Evolutionary conservation across 2,329 filamentous ascomycete species (phyloP).

Genomic region (Aspergillus ruber): DNA sequence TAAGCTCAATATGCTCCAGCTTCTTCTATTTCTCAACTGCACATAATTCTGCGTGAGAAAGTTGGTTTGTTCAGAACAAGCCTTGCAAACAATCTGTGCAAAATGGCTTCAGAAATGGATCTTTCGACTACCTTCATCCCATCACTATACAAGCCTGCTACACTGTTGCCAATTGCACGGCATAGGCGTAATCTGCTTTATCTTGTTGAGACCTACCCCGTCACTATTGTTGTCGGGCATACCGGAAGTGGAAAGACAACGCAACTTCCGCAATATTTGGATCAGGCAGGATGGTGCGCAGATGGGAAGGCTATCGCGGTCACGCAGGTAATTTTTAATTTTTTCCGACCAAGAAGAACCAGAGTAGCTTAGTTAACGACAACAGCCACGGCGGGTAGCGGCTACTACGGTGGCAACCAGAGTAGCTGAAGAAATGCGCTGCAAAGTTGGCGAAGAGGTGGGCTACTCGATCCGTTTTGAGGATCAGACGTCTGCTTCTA

Average conservation of each 20-base stretch:
- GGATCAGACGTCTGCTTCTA: constrained; percentile 78
- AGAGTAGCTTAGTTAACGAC: constrained; percentile 4
- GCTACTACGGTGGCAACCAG: constrained; percentile 82
- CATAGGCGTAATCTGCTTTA: constrained; percentile 76
- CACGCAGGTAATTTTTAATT: constrained; percentile 67
- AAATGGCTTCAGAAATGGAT: constrained; percentile 40
- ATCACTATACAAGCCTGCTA: constrained; percentile 75
- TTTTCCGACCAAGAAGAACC: neutral
- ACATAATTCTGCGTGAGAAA: neutral
- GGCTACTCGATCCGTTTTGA: constrained; percentile 92
- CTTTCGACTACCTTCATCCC: constrained; percentile 57
- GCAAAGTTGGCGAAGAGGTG: constrained; percentile 80
- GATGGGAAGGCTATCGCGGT: constrained; percentile 78
- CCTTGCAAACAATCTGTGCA: constrained; percentile 2
- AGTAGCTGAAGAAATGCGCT: constrained; percentile 83
- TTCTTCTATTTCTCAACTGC: neutral
- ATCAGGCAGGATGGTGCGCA: constrained; percentile 80
- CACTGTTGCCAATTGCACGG: constrained; percentile 78
- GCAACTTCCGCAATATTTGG: constrained; percentile 86
- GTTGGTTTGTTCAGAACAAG: neutral
- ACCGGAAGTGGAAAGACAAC: constrained; percentile 95
- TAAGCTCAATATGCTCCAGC: neutral
- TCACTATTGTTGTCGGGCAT: constrained; percentile 86
- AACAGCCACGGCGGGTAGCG: constrained; percentile 77
- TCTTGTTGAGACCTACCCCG: constrained; percentile 72